Percentiles rank a stretch among this genome's conserved stretches.
Conservation (phyloP, 2,329 filamentous ascomycete genomes). For the Ciborinia camelliae region DNA sequence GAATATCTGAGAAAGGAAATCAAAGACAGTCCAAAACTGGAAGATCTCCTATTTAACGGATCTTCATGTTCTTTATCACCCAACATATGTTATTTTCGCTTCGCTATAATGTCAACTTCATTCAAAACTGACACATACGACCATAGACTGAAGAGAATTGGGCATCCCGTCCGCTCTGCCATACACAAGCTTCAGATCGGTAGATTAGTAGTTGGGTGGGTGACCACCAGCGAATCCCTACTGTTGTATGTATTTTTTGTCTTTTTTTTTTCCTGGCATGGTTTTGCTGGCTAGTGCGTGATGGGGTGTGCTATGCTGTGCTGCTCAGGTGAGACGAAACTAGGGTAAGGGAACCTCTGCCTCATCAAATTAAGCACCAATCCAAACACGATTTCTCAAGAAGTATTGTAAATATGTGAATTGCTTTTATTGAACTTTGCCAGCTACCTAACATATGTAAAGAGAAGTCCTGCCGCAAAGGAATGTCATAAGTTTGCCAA, state of each 20-base stretch:
- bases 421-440: not conserved
- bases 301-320: not conserved
- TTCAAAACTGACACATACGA: not conserved
- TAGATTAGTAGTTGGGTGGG: conserved; percentile 12
- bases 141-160: conserved; percentile 1
- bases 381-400: not conserved
- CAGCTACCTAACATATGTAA: not conserved
- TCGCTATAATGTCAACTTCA: not conserved
- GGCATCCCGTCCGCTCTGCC: conserved; percentile 6
- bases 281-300: not conserved
- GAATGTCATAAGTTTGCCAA: conserved; percentile 7
- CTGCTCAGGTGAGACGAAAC: too few relatives aligned
- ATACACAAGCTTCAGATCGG: conserved; percentile 9
- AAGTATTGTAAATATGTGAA: not conserved
- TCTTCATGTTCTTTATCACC: not conserved
- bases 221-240: conserved; percentile 1
- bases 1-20: not conserved
- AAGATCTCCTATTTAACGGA: not conserved
- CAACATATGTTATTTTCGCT: not conserved
- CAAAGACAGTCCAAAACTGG: not conserved
- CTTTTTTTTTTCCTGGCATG: not conserved
- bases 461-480: not conserved
- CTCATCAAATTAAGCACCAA: not conserved
- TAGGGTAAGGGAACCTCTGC: not conserved
- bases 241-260: conserved; percentile 1